These are phyloP conservation scores for Phoma sp. DNA, from an alignment of 2,329 filamentous ascomycete species.

Conservation along the genomic window DNA sequence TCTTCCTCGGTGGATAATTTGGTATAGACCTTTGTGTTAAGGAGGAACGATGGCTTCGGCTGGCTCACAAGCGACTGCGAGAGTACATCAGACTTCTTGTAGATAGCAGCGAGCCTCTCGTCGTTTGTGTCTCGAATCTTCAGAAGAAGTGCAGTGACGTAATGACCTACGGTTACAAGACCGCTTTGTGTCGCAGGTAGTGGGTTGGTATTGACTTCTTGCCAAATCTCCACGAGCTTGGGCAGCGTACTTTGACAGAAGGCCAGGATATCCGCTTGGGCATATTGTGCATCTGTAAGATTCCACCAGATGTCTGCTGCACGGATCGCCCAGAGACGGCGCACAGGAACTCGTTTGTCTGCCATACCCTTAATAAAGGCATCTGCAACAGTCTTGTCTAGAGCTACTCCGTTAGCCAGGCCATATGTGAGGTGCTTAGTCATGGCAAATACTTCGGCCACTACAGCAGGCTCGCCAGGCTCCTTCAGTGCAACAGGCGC, in stretches of 20 bases:
- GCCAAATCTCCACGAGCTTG: slow-evolving; percentile 74
- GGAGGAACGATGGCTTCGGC: slow-evolving; percentile 86
- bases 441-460: slow-evolving; percentile 76
- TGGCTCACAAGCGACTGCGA: slow-evolving; percentile 72
- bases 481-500: slow-evolving; percentile 79
- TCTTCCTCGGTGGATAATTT: slow-evolving; percentile 80
- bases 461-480: slow-evolving; percentile 83
- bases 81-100: slow-evolving; percentile 69
- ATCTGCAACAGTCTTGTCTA: slow-evolving; percentile 73
- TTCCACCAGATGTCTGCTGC: slow-evolving; percentile 74
- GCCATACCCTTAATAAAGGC: slow-evolving; percentile 79
- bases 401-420: slow-evolving; percentile 65
- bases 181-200: slow-evolving; percentile 81
- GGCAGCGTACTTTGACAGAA: slow-evolving; percentile 60
- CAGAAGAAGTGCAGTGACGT: slow-evolving; percentile 70
- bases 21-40: slow-evolving; percentile 84
- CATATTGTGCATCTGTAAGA: slow-evolving; percentile 57
- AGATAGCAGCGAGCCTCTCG: slow-evolving; percentile 63
- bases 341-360: slow-evolving; percentile 82
- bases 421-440: slow-evolving; percentile 69
- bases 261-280: slow-evolving; percentile 55
- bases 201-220: slow-evolving; percentile 80
- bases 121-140: slow-evolving; percentile 62
- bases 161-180: slow-evolving; percentile 79
- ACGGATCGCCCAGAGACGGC: slow-evolving; percentile 81